Conservation (phyloP, 352 stramenopile species). For the Pseudoperonospora humuli region DNA sequence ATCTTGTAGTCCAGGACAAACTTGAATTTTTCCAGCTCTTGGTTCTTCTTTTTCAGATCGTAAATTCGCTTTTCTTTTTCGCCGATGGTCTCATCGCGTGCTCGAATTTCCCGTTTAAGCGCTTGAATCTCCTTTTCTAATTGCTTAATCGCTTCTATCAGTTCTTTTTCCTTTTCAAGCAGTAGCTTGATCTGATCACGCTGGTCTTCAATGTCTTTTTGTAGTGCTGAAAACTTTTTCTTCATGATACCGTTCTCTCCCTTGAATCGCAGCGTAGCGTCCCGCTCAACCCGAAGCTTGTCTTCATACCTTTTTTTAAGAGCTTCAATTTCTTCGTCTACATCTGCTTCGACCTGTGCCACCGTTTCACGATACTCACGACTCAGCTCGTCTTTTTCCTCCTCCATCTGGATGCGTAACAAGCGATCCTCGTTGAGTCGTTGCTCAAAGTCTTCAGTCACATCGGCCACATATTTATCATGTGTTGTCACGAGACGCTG, state of each 20-base stretch:
- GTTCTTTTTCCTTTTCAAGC: conserved; percentile 89
- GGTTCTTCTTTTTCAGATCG: conserved; percentile 96
- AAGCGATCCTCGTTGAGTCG: conserved; percentile 84
- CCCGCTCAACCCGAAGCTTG: conserved; percentile 83
- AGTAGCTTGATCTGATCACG: conserved; percentile 93
- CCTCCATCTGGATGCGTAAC: conserved; percentile 71
- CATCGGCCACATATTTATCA: conserved; percentile 81
- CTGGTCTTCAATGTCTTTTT: conserved; percentile 93
- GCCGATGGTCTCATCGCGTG: conserved; percentile 91
- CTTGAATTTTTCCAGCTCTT: conserved; percentile 96
- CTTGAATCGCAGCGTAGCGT: conserved; percentile 90
- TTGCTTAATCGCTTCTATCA: conserved; percentile 88
- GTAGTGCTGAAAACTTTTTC: conserved; percentile 92
- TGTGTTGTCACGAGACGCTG: conserved; percentile 52
- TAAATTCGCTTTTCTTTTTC: conserved; percentile 97
- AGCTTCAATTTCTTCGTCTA: conserved; percentile 91
- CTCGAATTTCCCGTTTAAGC: conserved; percentile 90
- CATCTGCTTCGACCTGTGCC: conserved; percentile 90
- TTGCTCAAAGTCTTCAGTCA: conserved; percentile 88
- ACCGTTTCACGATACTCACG: conserved; percentile 80
- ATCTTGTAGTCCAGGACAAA: conserved; percentile 97
- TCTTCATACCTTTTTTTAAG: conserved; percentile 88
- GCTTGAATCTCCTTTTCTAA: conserved; percentile 90
- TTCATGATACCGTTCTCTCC: conserved; percentile 95
- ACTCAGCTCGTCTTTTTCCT: conserved; percentile 79